Conservation (phyloP, 805 yeast species). For the Maudiozyma saulgeensis region DNA sequence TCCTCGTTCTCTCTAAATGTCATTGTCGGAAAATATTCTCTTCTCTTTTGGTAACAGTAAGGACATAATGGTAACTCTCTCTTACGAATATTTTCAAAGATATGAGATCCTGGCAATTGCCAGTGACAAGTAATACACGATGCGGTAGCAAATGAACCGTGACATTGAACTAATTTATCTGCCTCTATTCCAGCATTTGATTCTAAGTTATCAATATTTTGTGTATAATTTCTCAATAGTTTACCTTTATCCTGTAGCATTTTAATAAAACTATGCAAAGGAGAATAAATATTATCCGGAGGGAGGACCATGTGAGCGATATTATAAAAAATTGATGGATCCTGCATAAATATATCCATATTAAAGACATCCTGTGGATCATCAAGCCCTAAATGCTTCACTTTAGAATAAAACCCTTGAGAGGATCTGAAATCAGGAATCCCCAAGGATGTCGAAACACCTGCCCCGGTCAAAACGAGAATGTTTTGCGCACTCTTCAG, state of each 20-base stretch:
- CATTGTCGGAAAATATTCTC: slow-evolving; percentile 21
- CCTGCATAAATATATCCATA: slow-evolving; percentile 54
- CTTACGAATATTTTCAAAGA: slow-evolving; percentile 50
- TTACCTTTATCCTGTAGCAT: slow-evolving; percentile 67
- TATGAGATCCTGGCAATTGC: slow-evolving; percentile 53
- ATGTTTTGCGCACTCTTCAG: slow-evolving; percentile 50
- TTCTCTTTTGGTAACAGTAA: slow-evolving; percentile 42
- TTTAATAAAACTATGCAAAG: slow-evolving; percentile 73
- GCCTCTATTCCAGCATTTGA: slow-evolving; percentile 62
- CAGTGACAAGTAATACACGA: slow-evolving; percentile 71
- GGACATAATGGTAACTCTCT: slow-evolving; percentile 67
- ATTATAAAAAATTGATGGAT: slow-evolving; percentile 76
- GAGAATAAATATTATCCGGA: slow-evolving; percentile 55
- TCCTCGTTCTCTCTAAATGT: slow-evolving; percentile 1
- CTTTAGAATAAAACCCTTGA: slow-evolving; percentile 69
- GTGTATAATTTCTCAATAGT: slow-evolving; percentile 77
- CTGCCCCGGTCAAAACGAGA: slow-evolving; percentile 83
- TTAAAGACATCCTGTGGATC: slow-evolving; percentile 93
- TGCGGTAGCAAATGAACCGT: slow-evolving; percentile 86
- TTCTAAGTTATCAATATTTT: slow-evolving; percentile 83
- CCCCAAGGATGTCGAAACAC: slow-evolving; percentile 81
- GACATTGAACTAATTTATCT: slow-evolving; percentile 75
- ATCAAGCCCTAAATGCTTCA: slow-evolving; percentile 56
- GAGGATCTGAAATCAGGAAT: slow-evolving; percentile 89
- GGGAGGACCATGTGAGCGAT: slow-evolving; percentile 82